phyloP scores from a whole-genome alignment of 352 stramenopile species.

The Saprolegnia parasitica region DNA sequence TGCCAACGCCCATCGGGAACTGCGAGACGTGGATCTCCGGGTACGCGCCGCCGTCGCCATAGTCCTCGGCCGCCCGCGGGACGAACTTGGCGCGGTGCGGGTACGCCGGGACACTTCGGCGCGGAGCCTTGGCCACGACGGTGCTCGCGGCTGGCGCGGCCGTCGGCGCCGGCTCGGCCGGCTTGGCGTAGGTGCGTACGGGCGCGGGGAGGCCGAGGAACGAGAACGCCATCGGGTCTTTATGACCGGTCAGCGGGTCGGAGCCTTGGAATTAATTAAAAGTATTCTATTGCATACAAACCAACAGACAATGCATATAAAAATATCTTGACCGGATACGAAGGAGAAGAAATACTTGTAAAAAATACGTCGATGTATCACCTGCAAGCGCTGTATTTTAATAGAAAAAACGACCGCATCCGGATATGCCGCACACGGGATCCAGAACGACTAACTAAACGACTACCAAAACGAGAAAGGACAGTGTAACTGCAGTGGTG shows the following conservation, averaged over 20 bases:
- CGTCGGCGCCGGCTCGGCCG: slow-evolving; percentile 28
- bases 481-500: background rate
- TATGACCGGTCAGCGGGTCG: background rate
- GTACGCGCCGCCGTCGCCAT: slow-evolving; percentile 96
- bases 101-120: slow-evolving; percentile 42
- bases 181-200: slow-evolving; percentile 66
- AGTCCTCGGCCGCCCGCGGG: slow-evolving; percentile 78
- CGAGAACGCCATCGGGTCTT: slow-evolving; percentile 4
- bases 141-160: background rate
- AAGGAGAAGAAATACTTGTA: background rate
- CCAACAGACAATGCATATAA: background rate
- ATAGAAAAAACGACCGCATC: background rate
- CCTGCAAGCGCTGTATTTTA: background rate
- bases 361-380: background rate
- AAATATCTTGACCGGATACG: background rate
- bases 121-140: background rate
- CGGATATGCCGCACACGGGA: background rate
- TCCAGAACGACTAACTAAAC: background rate
- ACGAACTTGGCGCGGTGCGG: slow-evolving; percentile 65
- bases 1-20: slow-evolving; percentile 95
- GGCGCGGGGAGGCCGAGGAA: slow-evolving; percentile 46
- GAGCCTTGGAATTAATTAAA: too few species aligned
- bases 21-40: slow-evolving; percentile 98
- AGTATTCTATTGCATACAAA: background rate
- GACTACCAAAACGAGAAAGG: background rate